Evolutionary conservation across 2,329 filamentous ascomycete species (phyloP).

Genomic region (Talaromyces sp.): DNA sequence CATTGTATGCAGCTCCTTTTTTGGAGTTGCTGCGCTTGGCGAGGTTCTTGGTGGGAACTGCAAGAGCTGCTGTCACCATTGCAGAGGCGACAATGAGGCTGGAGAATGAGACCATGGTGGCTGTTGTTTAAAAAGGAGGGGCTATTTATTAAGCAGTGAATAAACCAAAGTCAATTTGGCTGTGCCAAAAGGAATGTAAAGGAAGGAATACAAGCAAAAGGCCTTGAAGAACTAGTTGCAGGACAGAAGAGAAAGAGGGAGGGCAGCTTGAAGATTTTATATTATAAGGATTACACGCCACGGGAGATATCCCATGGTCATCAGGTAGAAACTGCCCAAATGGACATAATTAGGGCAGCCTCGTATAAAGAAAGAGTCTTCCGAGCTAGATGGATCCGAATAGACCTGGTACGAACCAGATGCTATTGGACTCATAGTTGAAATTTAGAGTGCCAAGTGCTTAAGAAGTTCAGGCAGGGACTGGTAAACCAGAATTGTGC

Average conservation of each 20-base stretch:
- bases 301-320: background rate
- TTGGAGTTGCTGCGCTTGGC: constrained; percentile 24
- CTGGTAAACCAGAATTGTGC: background rate
- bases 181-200: background rate
- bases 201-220: background rate
- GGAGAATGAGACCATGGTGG: constrained; percentile 9
- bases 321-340: background rate
- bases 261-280: background rate
- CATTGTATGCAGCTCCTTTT: constrained; percentile 35
- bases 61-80: constrained; percentile 30
- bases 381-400: background rate
- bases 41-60: constrained; percentile 18
- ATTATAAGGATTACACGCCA: background rate
- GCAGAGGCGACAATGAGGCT: constrained; percentile 5
- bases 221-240: background rate
- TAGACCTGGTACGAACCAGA: background rate
- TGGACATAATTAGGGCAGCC: background rate
- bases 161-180: background rate
- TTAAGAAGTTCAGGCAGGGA: background rate
- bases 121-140: background rate
- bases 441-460: background rate
- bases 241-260: background rate
- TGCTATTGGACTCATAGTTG: background rate
- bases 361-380: background rate
- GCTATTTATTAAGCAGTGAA: background rate